Evolutionary conservation across 805 yeast species (phyloP).

Genomic region (Peterozyma toletana): DNA sequence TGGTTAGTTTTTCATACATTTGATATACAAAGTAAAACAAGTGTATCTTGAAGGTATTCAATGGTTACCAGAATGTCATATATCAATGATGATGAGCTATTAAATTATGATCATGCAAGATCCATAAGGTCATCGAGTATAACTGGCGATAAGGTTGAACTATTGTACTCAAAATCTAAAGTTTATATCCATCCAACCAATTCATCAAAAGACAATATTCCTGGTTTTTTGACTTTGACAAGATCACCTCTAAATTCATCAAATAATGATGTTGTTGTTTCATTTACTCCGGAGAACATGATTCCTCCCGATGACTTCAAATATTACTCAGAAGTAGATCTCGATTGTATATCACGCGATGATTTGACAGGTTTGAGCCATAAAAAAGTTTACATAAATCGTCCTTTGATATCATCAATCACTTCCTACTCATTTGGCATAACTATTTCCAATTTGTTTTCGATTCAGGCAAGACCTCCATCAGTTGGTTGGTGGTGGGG

Average conservation of each 20-base stretch:
- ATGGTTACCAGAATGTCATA: no score
- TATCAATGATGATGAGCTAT: no score
- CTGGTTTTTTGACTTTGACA: conserved; percentile 69
- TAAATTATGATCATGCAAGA: no score
- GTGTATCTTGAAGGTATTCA: no score
- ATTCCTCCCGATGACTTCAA: conserved; percentile 30
- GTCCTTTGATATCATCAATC: conserved; percentile 45
- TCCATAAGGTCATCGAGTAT: not conserved
- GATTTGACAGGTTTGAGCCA: not conserved
- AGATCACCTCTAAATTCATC: conserved; percentile 39
- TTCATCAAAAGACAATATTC: conserved; percentile 64
- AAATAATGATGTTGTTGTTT: conserved; percentile 50
- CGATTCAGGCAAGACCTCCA: conserved; percentile 80
- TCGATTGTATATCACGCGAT: conserved; percentile 12
- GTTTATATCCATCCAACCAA: conserved; percentile 81
- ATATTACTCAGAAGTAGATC: conserved; percentile 42
- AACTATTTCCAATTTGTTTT: conserved; percentile 53
- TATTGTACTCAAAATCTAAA: conserved; percentile 53
- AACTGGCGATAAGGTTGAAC: conserved; percentile 29
- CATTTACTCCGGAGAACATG: conserved; percentile 61
- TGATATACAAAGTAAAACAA: no score
- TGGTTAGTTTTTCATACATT: no score
- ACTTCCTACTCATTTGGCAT: conserved; percentile 66
- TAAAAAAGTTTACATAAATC: conserved; percentile 27
- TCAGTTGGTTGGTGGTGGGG: conserved; percentile 91